Evolutionary conservation across 495 filamentous ascomycete genomes (phyloP), one percentile per base, ranked within the genome.

Genomic region (Physcia stellaris): DNA sequence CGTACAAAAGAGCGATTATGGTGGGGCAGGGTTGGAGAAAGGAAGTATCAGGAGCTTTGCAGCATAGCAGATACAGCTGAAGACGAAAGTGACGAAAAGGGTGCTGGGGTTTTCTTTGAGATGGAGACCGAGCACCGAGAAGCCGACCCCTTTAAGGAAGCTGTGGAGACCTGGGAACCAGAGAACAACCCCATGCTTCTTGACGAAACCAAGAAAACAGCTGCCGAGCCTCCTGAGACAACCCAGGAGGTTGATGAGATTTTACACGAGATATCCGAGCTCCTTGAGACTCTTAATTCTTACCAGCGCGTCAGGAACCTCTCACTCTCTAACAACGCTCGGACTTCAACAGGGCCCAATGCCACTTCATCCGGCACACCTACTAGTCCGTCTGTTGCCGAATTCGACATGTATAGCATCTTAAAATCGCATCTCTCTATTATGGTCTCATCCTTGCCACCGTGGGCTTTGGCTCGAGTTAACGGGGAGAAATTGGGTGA

Each of bases 231-330:
- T 2, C 56, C 64, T n/a, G 67, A 77, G 21, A 30, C 19, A 10
- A 32, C 35, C 17, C 75, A 77, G 49, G 75, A 81, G 26, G 62
- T 71, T 5, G 77, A 88, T 20, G 79, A 85, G n/a, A 49, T 88
- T 22, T 66, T 94, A 16, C 56, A 70, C 16, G 82, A 87, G 22
- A 74, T 95, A 17, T 86, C 84, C 6, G 81, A 92, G 34, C 55
- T 92, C 39, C 68, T 95, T 18, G 78, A 92, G 48, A 87, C 83
- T 2, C 64, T 95, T 15, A 71, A 80, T 40, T 95, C 87, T 0
- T 83, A 86, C 51, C 87, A 94, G 56, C 77, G 77, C 30, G 83
- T 85, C 44, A 79, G 86, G 31, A 85, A 80, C 41, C 64, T 78
- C 21, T 79, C 65, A 3, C 46, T 81, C 7, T 62, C 59, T 13